Evolutionary conservation across 345 rosid genomes (phyloP), one percentile per base, ranked within the genome.

Genomic region (Arabidopsis suecica): DNA sequence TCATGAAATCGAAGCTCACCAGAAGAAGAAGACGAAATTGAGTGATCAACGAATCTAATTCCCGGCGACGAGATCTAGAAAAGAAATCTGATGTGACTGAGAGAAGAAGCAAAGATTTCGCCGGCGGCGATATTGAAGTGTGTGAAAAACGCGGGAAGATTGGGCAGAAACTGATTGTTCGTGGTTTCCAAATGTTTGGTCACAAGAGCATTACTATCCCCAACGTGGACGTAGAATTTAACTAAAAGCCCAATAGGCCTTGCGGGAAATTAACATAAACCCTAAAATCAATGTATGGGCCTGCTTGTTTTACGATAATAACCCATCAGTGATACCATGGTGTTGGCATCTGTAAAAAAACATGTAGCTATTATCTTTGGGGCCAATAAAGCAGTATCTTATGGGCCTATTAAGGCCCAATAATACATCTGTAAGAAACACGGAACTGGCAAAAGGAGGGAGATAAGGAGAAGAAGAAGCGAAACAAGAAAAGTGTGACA

Each of bases 141-240:
- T 36, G 63, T 66, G 68, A 78, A 78, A 71, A 62, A 65, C 69
- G 81, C 81, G 81, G 73, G 81, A 78, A 78, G 65, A 72, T 65
- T 3, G 12, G 73, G 63, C 28, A 53, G 12, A 25, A 69, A 76
- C 58, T 42, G 71, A 30, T 41, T 32, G 6, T 59, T 69, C 23
- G 61, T 14, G 65, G 16, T 68, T 33, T 9, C 33, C 1, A 4
- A 10, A 13, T 53, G 70, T 69, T 76, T 76, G 60, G 75, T 69
- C 7, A 5, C 75, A 62, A 55, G 42, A 41, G n/a, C 16, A 32
- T 2, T 22, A 12, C 51, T 67, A 58, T 74, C 61, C 68, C 28
- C 25, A 48, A 48, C 10, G 13, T 53, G 37, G 25, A 36, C 18
- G 61, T 32, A 30, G 3, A 48, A 18, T 28, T 28, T 28, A 20